phyloP scores from a whole-genome alignment of 2,329 filamentous ascomycete genomes.

The Mycosphaerella sp. region DNA sequence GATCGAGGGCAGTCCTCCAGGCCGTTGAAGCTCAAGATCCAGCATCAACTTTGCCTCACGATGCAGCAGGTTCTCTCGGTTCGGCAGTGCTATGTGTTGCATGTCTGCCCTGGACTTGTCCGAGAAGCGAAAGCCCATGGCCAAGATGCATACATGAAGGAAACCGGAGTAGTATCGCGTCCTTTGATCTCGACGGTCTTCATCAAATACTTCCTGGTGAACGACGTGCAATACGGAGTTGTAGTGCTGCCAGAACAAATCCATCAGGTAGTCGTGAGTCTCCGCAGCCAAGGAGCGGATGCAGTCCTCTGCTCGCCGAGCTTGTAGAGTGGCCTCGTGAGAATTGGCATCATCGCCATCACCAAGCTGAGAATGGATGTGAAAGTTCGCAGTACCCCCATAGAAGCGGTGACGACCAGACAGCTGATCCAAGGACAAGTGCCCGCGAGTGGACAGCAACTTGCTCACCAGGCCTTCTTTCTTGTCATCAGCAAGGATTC shows the following conservation, averaged over 20 bases:
- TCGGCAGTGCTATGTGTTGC: slow-evolving; percentile 21
- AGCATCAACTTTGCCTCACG: slow-evolving; percentile 27
- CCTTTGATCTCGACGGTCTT: slow-evolving; percentile 20
- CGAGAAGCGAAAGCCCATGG: slow-evolving; percentile 24
- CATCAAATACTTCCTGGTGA: slow-evolving; percentile 24
- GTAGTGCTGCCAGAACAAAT: slow-evolving; percentile 27
- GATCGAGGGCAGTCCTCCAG: slow-evolving; percentile 25
- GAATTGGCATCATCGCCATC: slow-evolving; percentile 16
- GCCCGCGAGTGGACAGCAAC: slow-evolving; percentile 23
- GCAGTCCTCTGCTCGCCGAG: slow-evolving; percentile 22
- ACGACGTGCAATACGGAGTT: slow-evolving; percentile 26
- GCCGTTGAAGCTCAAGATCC: slow-evolving; percentile 24
- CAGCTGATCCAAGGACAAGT: slow-evolving; percentile 26
- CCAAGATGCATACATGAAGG: slow-evolving; percentile 26
- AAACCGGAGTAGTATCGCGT: slow-evolving; percentile 27
- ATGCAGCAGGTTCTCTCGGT: slow-evolving; percentile 24
- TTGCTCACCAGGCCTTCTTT: slow-evolving; percentile 22
- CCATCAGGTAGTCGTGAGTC: slow-evolving; percentile 26
- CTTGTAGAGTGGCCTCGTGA: slow-evolving; percentile 17
- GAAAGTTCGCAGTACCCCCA: slow-evolving; percentile 25
- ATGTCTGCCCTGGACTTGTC: slow-evolving; percentile 25
- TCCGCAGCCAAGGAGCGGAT: slow-evolving; percentile 21
- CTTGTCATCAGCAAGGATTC: slow-evolving; percentile 22
- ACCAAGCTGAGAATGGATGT: slow-evolving; percentile 22
- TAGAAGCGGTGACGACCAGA: slow-evolving; percentile 23